phyloP scores from a whole-genome alignment of 2,329 filamentous ascomycete genomes.

The Ophiostoma australiae region DNA sequence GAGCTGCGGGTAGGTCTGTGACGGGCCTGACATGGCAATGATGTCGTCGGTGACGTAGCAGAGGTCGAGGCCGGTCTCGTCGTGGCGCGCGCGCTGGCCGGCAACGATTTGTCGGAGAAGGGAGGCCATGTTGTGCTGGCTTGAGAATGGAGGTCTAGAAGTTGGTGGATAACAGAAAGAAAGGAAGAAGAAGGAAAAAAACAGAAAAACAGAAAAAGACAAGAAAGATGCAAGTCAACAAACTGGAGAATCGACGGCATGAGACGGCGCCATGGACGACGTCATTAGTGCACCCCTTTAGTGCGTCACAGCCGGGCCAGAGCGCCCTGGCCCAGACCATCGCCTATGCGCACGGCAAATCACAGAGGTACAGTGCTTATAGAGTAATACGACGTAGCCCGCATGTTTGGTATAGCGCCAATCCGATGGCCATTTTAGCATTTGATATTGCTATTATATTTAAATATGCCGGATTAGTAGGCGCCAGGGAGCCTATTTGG shows the following conservation, averaged over 20 bases:
- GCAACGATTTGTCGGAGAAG: slow-evolving; percentile 88
- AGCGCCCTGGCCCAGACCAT: background rate
- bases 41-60: slow-evolving; percentile 91
- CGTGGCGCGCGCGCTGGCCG: slow-evolving; percentile 74
- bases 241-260: background rate
- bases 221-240: background rate
- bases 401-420: background rate
- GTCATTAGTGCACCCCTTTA: background rate
- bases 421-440: background rate
- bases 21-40: slow-evolving; percentile 74
- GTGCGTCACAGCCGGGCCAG: slow-evolving; percentile 8
- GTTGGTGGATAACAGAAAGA: background rate
- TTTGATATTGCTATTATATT: slow-evolving; percentile 4
- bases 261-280: background rate
- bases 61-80: slow-evolving; percentile 83
- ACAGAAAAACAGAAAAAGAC: background rate
- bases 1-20: slow-evolving; percentile 79
- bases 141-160: background rate
- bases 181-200: background rate
- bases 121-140: slow-evolving; percentile 54
- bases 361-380: too few species aligned
- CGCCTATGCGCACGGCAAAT: background rate
- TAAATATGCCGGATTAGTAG: background rate
- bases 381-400: background rate
- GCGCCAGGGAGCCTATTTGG: background rate